Conservation (phyloP, 805 yeast species). For the Monosporozyma servazzii region DNA sequence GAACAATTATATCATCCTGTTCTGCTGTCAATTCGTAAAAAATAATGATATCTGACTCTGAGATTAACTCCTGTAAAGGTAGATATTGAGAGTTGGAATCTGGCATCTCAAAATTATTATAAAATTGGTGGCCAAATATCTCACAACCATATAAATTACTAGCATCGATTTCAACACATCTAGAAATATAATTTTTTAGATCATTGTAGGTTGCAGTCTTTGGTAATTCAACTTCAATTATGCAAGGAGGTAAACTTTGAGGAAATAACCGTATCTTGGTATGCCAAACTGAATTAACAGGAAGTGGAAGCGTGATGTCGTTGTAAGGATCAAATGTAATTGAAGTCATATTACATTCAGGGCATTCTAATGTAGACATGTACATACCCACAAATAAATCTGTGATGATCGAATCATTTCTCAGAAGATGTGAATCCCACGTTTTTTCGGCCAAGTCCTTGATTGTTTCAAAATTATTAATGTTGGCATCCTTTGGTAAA, state of each 20-base stretch:
- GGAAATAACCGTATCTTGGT: slow-evolving; percentile 56
- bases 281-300: slow-evolving; percentile 64
- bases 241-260: slow-evolving; percentile 39
- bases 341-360: slow-evolving; percentile 68
- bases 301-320: slow-evolving; percentile 84
- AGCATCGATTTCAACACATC: slow-evolving; percentile 32
- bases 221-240: slow-evolving; percentile 62
- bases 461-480: slow-evolving; percentile 44
- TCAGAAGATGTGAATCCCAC: slow-evolving; percentile 68
- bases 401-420: slow-evolving; percentile 77
- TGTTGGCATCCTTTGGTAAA: slow-evolving; percentile 47
- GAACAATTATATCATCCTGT: slow-evolving; percentile 44
- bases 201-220: slow-evolving; percentile 57
- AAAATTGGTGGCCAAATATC: slow-evolving; percentile 58
- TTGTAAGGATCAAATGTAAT: slow-evolving; percentile 91
- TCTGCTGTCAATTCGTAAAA: slow-evolving; percentile 47
- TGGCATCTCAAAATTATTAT: slow-evolving; percentile 57
- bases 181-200: slow-evolving; percentile 51
- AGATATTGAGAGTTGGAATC: slow-evolving; percentile 43
- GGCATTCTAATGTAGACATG: slow-evolving; percentile 84
- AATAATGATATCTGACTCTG: slow-evolving; percentile 51
- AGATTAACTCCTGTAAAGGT: slow-evolving; percentile 60
- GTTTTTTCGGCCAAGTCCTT: slow-evolving; percentile 58
- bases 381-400: slow-evolving; percentile 88
- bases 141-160: slow-evolving; percentile 44